These are phyloP conservation scores for Entelexis paramagnoliae DNA, from an alignment of 1,139 yeast genomes.

Conservation along the genomic window DNA sequence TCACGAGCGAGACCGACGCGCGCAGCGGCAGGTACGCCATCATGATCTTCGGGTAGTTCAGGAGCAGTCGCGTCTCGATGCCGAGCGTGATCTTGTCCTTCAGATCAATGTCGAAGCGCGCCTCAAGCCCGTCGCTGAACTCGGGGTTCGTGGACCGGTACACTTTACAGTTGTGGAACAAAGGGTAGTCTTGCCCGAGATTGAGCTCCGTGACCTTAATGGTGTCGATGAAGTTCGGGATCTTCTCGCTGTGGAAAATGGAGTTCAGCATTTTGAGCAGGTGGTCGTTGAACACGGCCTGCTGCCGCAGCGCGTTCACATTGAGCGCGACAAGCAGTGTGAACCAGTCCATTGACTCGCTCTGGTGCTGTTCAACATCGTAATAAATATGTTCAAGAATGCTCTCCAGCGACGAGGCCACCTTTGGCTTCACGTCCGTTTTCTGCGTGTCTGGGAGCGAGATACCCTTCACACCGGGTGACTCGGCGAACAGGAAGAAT, in stretches of 20 bases:
- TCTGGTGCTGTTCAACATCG: constrained; percentile 72
- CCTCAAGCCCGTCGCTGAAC: constrained; percentile 50
- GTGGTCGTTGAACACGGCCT: constrained; percentile 75
- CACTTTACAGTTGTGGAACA: constrained; percentile 85
- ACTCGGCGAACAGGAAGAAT: constrained; percentile 83
- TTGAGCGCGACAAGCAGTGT: constrained; percentile 89
- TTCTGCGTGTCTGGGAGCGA: constrained; percentile 22
- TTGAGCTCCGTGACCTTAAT: constrained; percentile 78
- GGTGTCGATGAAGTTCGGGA: constrained; percentile 73
- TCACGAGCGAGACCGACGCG: constrained; percentile 72
- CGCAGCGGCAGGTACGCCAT: constrained; percentile 62
- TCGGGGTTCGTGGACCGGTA: constrained; percentile 26
- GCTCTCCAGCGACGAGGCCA: constrained; percentile 20
- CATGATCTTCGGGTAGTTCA: constrained; percentile 76
- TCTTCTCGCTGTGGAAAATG: constrained; percentile 40
- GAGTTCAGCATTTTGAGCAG: constrained; percentile 65
- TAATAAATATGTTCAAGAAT: constrained; percentile 87
- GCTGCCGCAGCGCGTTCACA: constrained; percentile 72
- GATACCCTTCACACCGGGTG: constrained; percentile 27
- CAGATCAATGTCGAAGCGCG: constrained; percentile 85
- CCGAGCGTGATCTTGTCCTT: constrained; percentile 86
- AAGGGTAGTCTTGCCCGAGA: constrained; percentile 92
- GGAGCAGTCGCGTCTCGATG: constrained; percentile 65
- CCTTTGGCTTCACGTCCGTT: constrained; percentile 29
- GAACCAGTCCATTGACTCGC: constrained; percentile 95